These are phyloP conservation scores for Kodamaea restingae DNA, from an alignment of 805 yeast genomes.

Conservation along the genomic window DNA sequence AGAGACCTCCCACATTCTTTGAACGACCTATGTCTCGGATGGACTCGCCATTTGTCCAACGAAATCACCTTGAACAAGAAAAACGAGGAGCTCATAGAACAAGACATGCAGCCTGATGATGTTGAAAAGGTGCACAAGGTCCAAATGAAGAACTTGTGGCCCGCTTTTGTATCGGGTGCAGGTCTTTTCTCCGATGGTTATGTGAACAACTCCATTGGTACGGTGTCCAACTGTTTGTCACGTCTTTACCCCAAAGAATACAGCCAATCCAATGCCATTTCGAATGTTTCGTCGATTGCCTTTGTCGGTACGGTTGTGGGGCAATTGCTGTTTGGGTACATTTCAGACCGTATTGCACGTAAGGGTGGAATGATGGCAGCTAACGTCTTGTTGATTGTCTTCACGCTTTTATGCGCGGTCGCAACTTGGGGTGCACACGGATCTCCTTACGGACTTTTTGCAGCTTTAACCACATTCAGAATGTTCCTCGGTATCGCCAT, in stretches of 20 bases:
- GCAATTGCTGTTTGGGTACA: constrained; percentile 72
- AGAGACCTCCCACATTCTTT: constrained; percentile 51
- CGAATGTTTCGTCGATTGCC: constrained; percentile 81
- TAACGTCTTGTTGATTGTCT: constrained; percentile 67
- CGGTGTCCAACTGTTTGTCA: constrained; percentile 68
- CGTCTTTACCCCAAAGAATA: constrained; percentile 63
- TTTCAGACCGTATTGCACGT: constrained; percentile 78
- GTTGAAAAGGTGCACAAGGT: constrained; percentile 17
- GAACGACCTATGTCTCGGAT: constrained; percentile 34
- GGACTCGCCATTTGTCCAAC: constrained; percentile 38
- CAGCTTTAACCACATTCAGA: constrained; percentile 79
- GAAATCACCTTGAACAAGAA: constrained; percentile 42
- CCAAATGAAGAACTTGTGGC: constrained; percentile 26
- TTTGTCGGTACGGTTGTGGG: constrained; percentile 92
- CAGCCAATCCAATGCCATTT: constrained; percentile 61
- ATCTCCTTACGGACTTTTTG: constrained; percentile 69
- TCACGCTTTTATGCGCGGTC: constrained; percentile 68
- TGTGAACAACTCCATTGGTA: constrained; percentile 77
- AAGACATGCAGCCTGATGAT: constrained; percentile 15
- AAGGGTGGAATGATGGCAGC: constrained; percentile 80
- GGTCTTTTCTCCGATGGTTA: constrained; percentile 94
- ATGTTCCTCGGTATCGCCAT: constrained; percentile 87
- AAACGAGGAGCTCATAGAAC: constrained; percentile 17
- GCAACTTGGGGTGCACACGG: constrained; percentile 72
- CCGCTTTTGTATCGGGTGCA: constrained; percentile 62